Conservation (phyloP, 805 yeast genomes). For the Candida easanensis region DNA sequence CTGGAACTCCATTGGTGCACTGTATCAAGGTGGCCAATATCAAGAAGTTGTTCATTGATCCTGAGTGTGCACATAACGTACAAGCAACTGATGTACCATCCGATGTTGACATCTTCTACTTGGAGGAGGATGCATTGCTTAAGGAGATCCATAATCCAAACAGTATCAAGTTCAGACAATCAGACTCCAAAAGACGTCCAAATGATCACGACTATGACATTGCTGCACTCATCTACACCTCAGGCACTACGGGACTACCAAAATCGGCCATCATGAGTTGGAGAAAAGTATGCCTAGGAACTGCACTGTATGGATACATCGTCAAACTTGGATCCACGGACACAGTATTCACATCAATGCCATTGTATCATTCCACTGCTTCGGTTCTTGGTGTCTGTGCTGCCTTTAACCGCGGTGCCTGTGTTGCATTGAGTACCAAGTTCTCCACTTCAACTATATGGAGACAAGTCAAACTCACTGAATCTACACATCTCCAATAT, state of each 20-base stretch:
- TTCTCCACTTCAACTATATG: constrained; percentile 84
- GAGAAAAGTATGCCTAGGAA: constrained; percentile 77
- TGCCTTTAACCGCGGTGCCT: constrained; percentile 61
- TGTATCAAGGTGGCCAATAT: constrained; percentile 71
- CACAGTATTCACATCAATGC: constrained; percentile 87
- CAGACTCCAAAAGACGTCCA: constrained; percentile 56
- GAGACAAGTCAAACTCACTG: constrained; percentile 74
- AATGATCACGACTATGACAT: constrained; percentile 57
- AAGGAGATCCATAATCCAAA: constrained; percentile 36
- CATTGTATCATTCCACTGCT: constrained; percentile 92
- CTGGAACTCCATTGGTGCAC: constrained; percentile 73
- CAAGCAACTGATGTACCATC: constrained; percentile 46
- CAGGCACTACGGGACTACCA: constrained; percentile 94
- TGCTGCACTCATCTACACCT: constrained; percentile 77
- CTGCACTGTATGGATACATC: constrained; percentile 65
- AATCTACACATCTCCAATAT: constrained; percentile 83
- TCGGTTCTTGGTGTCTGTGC: constrained; percentile 83
- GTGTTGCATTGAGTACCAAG: constrained; percentile 74
- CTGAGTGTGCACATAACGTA: constrained; percentile 56
- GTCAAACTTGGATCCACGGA: constrained; percentile 54
- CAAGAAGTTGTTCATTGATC: constrained; percentile 68
- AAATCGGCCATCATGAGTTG: constrained; percentile 92
- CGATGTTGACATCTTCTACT: constrained; percentile 42
- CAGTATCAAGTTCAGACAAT: constrained; percentile 51
- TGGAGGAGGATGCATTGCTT: constrained; percentile 50